Conservation (phyloP, 768 basidiomycete genomes). For the Boletus rubescentipes region DNA sequence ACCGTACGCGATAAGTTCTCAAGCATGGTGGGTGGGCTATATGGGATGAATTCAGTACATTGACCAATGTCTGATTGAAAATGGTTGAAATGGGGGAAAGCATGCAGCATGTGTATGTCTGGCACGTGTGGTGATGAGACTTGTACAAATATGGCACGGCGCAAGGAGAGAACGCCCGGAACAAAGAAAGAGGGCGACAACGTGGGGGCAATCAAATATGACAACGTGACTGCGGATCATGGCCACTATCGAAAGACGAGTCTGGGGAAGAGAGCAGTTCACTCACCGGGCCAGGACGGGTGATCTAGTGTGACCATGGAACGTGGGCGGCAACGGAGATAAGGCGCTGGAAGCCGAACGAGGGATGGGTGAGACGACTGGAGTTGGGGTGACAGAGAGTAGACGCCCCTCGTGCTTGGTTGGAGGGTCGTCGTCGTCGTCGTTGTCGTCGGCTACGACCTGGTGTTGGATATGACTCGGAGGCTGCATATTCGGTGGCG, state of each 20-base stretch:
- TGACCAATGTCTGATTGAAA: background rate
- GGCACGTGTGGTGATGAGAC: conserved; percentile 18
- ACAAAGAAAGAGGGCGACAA: conserved; percentile 16
- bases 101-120: background rate
- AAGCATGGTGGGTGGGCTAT: conserved; percentile 49
- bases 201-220: conserved; percentile 4
- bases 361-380: conserved; percentile 12
- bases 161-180: background rate
- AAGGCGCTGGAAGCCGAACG: conserved; percentile 10
- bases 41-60: conserved; percentile 15
- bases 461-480: conserved; percentile 8
- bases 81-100: background rate
- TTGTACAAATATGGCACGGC: conserved; percentile 13
- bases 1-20: conserved; percentile 53
- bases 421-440: conserved; percentile 20
- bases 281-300: conserved; percentile 34
- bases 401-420: conserved; percentile 29
- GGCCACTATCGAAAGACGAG: background rate
- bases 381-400: conserved; percentile 14
- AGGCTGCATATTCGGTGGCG: conserved; percentile 8
- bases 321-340: conserved; percentile 12
- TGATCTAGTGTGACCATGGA: conserved; percentile 30
- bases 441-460: conserved; percentile 16
- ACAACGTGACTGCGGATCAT: conserved; percentile 2
- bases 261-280: background rate